A percentile compares a stretch with the other conserved stretches of the same genome.
phyloP scores from a whole-genome alignment of 2,329 filamentous ascomycete genomes.

The Westerdykella ornata region DNA sequence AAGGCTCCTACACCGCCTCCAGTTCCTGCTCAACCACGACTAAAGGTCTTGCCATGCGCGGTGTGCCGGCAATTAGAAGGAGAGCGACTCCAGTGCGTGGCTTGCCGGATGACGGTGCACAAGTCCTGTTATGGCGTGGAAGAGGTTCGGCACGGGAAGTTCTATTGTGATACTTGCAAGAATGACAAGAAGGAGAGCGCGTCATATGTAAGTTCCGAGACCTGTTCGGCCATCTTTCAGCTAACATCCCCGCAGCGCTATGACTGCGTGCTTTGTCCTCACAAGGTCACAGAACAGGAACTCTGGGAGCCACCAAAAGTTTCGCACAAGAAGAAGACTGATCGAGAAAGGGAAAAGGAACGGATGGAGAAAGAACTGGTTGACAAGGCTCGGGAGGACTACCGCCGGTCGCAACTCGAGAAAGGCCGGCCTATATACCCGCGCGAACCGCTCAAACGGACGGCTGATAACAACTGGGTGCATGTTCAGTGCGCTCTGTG shows the following conservation, averaged over 20 bases:
- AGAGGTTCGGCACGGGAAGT: constrained; percentile 65
- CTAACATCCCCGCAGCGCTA: constrained; percentile 57
- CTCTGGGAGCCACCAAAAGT: constrained; percentile 76
- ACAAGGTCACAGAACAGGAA: constrained; percentile 73
- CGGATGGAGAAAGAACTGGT: constrained; percentile 77
- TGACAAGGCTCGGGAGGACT: constrained; percentile 70
- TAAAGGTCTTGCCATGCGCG: constrained; percentile 73
- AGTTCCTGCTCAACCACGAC: constrained; percentile 69
- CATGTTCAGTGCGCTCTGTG: constrained; percentile 90
- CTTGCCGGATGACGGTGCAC: constrained; percentile 88
- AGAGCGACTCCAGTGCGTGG: constrained; percentile 61
- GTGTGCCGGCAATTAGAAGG: constrained; percentile 69
- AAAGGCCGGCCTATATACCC: constrained; percentile 76
- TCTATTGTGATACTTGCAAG: constrained; percentile 91
- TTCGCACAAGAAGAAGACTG: constrained; percentile 80
- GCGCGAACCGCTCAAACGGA: constrained; percentile 85
- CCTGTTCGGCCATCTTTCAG: background rate
- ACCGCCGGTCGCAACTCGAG: constrained; percentile 74
- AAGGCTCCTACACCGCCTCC: constrained; percentile 51
- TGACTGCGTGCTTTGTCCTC: constrained; percentile 84
- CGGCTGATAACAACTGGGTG: constrained; percentile 96
- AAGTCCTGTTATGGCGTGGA: constrained; percentile 87
- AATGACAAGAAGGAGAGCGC: constrained; percentile 90
- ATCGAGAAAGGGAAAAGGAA: constrained; percentile 86
- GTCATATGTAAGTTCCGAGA: constrained; percentile 63